Evolutionary conservation across 2,329 filamentous ascomycete genomes (phyloP).

Genomic region (Xylariaceae sp.): DNA sequence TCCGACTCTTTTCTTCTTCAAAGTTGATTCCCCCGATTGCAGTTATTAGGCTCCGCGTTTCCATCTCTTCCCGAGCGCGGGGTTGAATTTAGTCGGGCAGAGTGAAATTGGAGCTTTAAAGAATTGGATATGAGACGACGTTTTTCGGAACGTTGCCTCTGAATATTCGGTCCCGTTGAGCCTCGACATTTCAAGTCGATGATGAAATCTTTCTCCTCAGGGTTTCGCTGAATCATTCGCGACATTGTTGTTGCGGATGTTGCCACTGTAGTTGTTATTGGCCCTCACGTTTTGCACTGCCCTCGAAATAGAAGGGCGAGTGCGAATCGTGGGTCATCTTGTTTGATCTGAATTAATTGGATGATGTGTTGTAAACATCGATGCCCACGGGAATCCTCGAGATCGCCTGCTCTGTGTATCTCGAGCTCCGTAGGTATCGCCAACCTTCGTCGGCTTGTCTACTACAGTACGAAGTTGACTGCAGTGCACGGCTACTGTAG

Average conservation of each 20-base stretch:
- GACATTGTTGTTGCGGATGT: neutral
- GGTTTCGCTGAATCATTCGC: neutral
- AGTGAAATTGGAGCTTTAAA: conserved; percentile 56
- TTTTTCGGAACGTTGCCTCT: conserved; percentile 31
- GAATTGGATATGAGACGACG: conserved; percentile 54
- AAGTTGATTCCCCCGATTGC: conserved; percentile 54
- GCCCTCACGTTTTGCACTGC: neutral
- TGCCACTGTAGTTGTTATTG: neutral
- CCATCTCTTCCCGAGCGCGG: conserved; percentile 38
- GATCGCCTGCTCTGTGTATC: neutral
- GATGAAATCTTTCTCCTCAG: neutral
- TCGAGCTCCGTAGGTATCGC: neutral
- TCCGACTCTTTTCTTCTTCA: conserved; percentile 21
- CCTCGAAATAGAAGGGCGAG: neutral
- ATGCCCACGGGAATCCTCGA: neutral
- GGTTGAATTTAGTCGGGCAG: conserved; percentile 57
- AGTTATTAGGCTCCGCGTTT: conserved; percentile 51
- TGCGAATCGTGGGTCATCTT: neutral
- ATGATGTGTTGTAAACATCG: neutral
- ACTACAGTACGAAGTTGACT: too few species aligned
- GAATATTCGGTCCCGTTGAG: conserved; percentile 59
- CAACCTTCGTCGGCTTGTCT: too few species aligned
- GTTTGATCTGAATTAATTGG: neutral
- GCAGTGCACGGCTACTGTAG: too few species aligned
- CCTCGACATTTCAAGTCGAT: conserved; percentile 19